Conservation (phyloP, 169 alveolate species). For the Plasmodium yoelii region DNA sequence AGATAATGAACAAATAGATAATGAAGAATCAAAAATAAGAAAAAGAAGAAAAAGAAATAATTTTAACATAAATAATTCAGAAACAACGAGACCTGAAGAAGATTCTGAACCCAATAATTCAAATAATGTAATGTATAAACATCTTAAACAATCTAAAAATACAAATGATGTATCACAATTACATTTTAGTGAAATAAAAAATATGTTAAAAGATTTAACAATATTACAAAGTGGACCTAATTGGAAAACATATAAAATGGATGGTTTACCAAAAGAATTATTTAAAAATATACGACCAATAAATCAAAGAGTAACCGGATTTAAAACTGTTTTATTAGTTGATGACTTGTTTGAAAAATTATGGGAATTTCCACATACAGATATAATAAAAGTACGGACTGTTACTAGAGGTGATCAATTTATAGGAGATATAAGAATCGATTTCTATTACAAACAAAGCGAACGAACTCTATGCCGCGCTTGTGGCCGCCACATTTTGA, state of each 20-base stretch:
- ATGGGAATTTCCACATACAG: slow-evolving; percentile 84
- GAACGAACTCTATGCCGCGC: slow-evolving; percentile 82
- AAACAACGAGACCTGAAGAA: slow-evolving; percentile 2
- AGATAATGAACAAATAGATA: not conserved
- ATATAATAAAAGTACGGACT: slow-evolving; percentile 79
- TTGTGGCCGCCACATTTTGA: slow-evolving; percentile 81
- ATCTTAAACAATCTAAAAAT: not conserved
- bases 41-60: slow-evolving; percentile 18
- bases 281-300: slow-evolving; percentile 78
- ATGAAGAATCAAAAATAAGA: slow-evolving; percentile 7
- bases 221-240: slow-evolving; percentile 57
- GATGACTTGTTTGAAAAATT: slow-evolving; percentile 82
- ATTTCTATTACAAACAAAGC: slow-evolving; percentile 80
- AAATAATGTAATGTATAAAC: slow-evolving; percentile 28
- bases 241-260: slow-evolving; percentile 74
- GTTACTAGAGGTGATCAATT: slow-evolving; percentile 84
- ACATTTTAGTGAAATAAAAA: slow-evolving; percentile 39
- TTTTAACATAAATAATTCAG: slow-evolving; percentile 7
- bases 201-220: slow-evolving; percentile 34
- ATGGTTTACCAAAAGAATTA: slow-evolving; percentile 45
- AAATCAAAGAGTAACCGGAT: slow-evolving; percentile 82
- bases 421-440: slow-evolving; percentile 82
- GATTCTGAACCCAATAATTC: slow-evolving; percentile 11
- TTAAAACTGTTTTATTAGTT: slow-evolving; percentile 78
- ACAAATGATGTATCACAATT: slow-evolving; percentile 17